These are phyloP conservation scores for Kluyveromyces nonfermentans DNA, from an alignment of 805 yeast species.

Conservation along the genomic window DNA sequence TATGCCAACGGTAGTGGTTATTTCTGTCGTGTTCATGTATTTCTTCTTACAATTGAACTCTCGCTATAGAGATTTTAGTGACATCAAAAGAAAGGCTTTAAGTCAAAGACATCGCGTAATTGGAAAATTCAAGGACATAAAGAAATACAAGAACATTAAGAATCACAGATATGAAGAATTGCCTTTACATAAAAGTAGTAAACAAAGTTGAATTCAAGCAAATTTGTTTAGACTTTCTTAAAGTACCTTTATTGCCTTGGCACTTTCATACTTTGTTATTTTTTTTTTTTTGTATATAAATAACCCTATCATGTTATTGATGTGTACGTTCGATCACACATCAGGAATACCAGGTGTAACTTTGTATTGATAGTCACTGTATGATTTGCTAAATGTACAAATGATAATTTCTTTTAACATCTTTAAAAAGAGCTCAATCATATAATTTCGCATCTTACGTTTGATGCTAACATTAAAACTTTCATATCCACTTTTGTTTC, in stretches of 20 bases:
- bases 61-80: constrained; percentile 45
- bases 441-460: too few species aligned
- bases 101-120: constrained; percentile 31
- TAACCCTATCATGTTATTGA: too few species aligned
- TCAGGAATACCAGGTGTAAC: too few species aligned
- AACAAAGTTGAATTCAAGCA: constrained; percentile 12
- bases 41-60: constrained; percentile 49
- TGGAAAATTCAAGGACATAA: constrained; percentile 31
- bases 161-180: constrained; percentile 34
- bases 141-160: constrained; percentile 23
- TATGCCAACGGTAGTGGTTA: constrained; percentile 55
- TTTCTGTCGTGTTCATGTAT: constrained; percentile 57
- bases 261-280: too few species aligned
- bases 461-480: too few species aligned
- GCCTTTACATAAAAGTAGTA: constrained; percentile 29
- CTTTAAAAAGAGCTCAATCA: too few species aligned
- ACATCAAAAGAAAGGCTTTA: constrained; percentile 30
- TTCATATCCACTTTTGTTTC: constrained; percentile 27
- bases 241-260: not conserved
- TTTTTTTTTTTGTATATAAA: not conserved
- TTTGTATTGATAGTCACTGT: too few species aligned
- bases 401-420: too few species aligned
- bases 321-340: too few species aligned
- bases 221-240: not conserved
- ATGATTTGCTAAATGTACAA: too few species aligned